Conservation (phyloP, 228 moss, liverwort and hornwort genomes). For the Sphagnum fallax region DNA sequence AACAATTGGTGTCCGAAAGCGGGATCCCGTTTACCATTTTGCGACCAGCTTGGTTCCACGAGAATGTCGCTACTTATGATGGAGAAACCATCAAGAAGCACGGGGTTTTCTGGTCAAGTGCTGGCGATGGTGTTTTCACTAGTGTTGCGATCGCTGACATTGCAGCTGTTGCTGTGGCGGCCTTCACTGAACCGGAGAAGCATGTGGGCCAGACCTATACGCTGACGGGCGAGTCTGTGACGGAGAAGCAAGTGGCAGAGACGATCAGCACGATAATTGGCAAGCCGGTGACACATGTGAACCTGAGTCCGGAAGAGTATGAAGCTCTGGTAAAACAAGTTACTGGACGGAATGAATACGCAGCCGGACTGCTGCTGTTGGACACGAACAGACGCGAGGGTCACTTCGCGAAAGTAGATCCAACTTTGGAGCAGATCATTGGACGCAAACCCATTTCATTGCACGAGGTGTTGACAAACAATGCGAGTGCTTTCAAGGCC, state of each 20-base stretch:
- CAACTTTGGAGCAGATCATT: constrained; percentile 15
- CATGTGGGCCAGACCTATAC: constrained; percentile 4
- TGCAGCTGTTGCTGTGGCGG: constrained; percentile 8
- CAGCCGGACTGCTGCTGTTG: constrained; percentile 1
- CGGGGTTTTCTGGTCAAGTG: constrained; percentile 8
- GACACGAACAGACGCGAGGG: constrained; percentile 12
- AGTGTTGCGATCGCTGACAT: constrained; percentile 11
- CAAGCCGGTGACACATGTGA: constrained; percentile 12
- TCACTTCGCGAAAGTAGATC: constrained; percentile 6
- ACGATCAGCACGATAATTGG: constrained; percentile 11
- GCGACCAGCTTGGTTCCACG: constrained; percentile 14
- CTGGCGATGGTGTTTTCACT: constrained; percentile 10
- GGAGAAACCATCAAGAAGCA: constrained; percentile 8
- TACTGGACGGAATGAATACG: background rate
- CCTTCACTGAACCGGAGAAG: constrained; percentile 2
- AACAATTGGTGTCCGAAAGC: constrained; percentile 11
- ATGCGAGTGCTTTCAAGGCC: constrained; percentile 1
- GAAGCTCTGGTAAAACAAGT: constrained; percentile 1
- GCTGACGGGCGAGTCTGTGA: constrained; percentile 3
- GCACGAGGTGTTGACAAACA: constrained; percentile 9
- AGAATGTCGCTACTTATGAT: constrained; percentile 2
- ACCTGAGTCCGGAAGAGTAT: constrained; percentile 15
- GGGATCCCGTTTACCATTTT: constrained; percentile 6
- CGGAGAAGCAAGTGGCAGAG: constrained; percentile 12
- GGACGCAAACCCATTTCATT: constrained; percentile 20